Evolutionary conservation across 306 rosid species (phyloP).

Genomic region (Rosa chinensis): DNA sequence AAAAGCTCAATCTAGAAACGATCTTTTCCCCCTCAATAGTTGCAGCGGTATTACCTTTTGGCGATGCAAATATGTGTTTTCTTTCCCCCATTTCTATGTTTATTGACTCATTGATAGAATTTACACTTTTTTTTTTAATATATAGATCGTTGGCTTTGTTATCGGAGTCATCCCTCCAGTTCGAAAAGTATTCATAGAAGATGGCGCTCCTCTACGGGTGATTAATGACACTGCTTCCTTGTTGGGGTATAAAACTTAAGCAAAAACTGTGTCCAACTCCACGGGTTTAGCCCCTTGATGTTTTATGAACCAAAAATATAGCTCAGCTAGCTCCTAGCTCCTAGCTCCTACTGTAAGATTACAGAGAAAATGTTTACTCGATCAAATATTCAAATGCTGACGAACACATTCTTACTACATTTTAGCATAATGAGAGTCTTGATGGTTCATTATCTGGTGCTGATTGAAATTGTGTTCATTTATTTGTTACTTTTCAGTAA

Average conservation of each 20-base stretch:
- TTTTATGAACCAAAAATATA: background rate
- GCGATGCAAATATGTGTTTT: background rate
- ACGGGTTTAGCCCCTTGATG: background rate
- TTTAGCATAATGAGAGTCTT: background rate
- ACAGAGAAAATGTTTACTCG: background rate
- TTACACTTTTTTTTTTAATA: background rate
- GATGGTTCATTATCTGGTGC: background rate
- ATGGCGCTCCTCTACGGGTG: conserved; percentile 69
- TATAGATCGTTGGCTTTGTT: conserved; percentile 61
- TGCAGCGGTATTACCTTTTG: conserved; percentile 61
- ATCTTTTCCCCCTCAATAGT: conserved; percentile 69
- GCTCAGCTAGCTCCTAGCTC: background rate
- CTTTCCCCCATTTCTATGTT: background rate
- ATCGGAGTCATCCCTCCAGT: conserved; percentile 56
- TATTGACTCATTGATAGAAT: background rate
- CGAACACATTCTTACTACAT: background rate
- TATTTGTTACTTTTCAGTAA: background rate
- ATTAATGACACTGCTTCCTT: conserved; percentile 57
- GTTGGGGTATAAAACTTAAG: conserved; percentile 52
- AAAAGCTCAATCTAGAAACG: conserved; percentile 51
- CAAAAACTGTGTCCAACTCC: background rate
- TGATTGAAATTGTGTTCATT: background rate
- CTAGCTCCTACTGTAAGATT: background rate
- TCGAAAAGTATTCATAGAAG: conserved; percentile 50
- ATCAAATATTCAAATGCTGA: background rate